phyloP scores from a whole-genome alignment of 208 protist genomes.

The Angomonas ambiguus region DNA sequence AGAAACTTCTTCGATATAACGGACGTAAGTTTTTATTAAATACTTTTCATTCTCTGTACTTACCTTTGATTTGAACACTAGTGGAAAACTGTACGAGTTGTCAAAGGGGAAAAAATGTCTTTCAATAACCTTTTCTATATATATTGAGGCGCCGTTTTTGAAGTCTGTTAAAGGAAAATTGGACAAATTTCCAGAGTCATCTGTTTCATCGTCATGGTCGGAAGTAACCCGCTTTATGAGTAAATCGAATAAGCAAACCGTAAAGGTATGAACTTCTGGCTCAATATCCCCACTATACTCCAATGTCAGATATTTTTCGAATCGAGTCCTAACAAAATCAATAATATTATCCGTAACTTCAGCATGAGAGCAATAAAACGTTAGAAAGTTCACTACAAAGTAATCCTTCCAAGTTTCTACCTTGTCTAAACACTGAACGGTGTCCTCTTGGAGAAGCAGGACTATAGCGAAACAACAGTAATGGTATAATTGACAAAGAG shows the following conservation, averaged over 20 bases:
- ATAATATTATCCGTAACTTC: not conserved
- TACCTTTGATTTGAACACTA: not conserved
- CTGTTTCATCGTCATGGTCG: not conserved
- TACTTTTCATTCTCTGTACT: not conserved
- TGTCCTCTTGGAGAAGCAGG: not conserved
- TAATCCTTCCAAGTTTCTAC: not conserved
- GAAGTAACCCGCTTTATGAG: not conserved
- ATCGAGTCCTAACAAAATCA: not conserved
- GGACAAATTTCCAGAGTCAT: not conserved
- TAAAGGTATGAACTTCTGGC: not conserved
- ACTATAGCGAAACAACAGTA: not conserved
- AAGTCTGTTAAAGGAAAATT: not conserved
- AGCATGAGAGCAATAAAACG: not conserved
- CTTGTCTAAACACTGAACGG: not conserved
- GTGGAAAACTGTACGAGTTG: not conserved
- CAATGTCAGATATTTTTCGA: slow-evolving; percentile 1
- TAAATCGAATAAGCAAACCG: not conserved
- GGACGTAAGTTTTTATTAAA: not conserved
- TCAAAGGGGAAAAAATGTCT: not conserved
- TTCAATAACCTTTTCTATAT: not conserved
- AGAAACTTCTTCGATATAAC: not conserved
- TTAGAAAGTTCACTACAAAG: not conserved
- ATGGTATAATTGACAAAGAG: not conserved
- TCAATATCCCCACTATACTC: not conserved
- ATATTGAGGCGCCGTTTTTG: not conserved